A percentile compares a stretch with the other conserved stretches of the same genome.
These are phyloP conservation scores for Gracilariopsis chorda DNA, from an alignment of 23 red algal genomes.

Conservation along the genomic window DNA sequence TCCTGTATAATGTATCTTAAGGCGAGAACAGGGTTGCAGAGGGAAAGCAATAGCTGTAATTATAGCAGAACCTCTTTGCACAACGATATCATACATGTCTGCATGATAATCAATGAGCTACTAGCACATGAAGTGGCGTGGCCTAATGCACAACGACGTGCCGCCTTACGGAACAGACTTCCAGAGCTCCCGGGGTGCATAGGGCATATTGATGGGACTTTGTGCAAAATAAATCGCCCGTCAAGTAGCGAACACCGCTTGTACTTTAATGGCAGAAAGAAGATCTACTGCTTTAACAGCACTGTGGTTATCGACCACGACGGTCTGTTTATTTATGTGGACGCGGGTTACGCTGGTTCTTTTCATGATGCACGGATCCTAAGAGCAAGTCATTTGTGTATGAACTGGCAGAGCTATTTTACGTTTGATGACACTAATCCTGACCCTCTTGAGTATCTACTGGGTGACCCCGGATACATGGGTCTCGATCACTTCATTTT, in stretches of 20 bases:
- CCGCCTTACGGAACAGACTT: too few species aligned
- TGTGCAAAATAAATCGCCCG: neutral
- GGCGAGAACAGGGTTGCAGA: too few species aligned
- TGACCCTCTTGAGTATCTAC: neutral
- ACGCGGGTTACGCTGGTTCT: neutral
- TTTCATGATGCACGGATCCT: neutral
- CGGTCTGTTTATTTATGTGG: neutral
- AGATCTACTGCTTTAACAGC: conserved; percentile 17
- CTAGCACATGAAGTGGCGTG: too few species aligned
- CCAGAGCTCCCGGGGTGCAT: neutral
- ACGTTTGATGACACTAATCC: neutral
- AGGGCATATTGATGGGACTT: neutral
- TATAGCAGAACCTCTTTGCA: too few species aligned
- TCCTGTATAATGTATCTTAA: too few species aligned
- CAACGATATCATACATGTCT: too few species aligned
- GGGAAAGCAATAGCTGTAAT: too few species aligned
- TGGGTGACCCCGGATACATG: conserved; percentile 1
- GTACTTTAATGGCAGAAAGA: neutral
- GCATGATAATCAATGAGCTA: too few species aligned
- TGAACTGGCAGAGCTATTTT: neutral
- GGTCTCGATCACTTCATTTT: neutral
- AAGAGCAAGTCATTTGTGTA: neutral
- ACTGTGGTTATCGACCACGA: neutral
- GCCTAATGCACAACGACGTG: too few species aligned
- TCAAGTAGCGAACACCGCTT: neutral